Evolutionary conservation across 345 rosid species (phyloP).

Genomic region (Excoecaria cochinchinensis): DNA sequence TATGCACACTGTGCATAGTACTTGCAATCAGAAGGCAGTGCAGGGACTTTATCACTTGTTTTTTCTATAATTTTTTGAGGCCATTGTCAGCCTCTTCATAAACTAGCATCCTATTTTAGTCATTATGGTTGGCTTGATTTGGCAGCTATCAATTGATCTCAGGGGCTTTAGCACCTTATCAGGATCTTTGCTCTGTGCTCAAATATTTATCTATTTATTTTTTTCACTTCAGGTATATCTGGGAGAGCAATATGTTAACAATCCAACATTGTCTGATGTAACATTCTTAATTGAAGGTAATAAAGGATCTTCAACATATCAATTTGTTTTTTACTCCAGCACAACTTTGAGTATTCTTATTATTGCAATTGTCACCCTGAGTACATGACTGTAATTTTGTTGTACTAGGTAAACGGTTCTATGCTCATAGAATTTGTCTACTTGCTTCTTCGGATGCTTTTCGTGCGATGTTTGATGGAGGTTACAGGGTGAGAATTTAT

Average conservation of each 20-base stretch:
- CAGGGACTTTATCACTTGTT: not conserved
- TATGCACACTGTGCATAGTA: not conserved
- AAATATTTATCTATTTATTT: not conserved
- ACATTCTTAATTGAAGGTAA: conserved; percentile 70
- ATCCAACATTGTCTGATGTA: conserved; percentile 65
- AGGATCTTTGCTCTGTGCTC: not conserved
- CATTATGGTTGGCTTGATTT: not conserved
- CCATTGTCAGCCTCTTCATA: not conserved
- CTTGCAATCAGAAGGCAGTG: not conserved
- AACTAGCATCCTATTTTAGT: not conserved
- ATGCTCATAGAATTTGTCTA: conserved; percentile 69
- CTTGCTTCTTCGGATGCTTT: conserved; percentile 80
- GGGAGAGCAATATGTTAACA: conserved; percentile 70
- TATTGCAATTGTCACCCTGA: not conserved
- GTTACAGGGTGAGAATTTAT: conserved; percentile 54
- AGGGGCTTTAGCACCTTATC: not conserved
- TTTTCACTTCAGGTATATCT: conserved; percentile 47
- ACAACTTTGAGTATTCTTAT: not conserved
- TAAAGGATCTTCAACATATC: not conserved
- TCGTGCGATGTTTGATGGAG: conserved; percentile 84
- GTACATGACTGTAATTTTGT: not conserved
- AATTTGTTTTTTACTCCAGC: not conserved
- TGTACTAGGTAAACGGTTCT: conserved; percentile 56
- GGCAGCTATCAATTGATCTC: not conserved
- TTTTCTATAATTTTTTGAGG: not conserved